Evolutionary conservation across 2,329 filamentous ascomycete species (phyloP), one percentile per base, ranked within the genome.

Genomic region (Pseudopyricularia javanii): DNA sequence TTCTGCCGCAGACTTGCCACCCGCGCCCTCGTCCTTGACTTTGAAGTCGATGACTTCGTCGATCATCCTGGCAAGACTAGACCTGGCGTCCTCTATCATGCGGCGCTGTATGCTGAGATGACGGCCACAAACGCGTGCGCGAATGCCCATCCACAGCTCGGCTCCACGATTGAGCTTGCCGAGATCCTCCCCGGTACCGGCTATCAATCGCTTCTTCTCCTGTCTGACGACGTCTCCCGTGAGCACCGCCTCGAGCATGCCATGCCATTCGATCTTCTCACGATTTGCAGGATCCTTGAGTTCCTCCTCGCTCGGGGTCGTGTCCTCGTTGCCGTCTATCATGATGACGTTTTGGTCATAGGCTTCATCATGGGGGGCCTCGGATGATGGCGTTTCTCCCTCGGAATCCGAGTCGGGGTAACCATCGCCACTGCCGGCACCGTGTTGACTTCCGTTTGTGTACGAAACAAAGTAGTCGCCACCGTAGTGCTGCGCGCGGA

Each of bases 161-260:
- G 81, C 80, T 62, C 86, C 86, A 58, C 90, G 82, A 47, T 88
- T 86, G 49, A 79, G 74, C 58, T 79, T 79, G 53, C 74, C 76
- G 8, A 71, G 65, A 55, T 77, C 71, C 59, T 76, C 74, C 52
- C 84, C 81, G 12, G 76, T 74, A 4, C 88, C 85, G 47, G 89
- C 91, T 59, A 94, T 93, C 62, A 98, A 69, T 47, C 93, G 83
- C 68, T 95, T 95, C 75, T 98, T 98, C 71, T 98, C 93, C 68
- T 98, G 93, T 62, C 89, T 88, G 54, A 98, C 91, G 8, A 98
- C 93, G 66, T 98, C 93, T 58, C 93, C 93, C 1, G 91, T 96
- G 59, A 98, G 72, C 4, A 98, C 93, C 14, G 91, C 94, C 55
- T 91, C 88, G 54, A 98, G 72, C 93, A 98, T 98, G 3, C 89